phyloP scores from a whole-genome alignment of 257 asterid species.

The Gentiana straminea region DNA sequence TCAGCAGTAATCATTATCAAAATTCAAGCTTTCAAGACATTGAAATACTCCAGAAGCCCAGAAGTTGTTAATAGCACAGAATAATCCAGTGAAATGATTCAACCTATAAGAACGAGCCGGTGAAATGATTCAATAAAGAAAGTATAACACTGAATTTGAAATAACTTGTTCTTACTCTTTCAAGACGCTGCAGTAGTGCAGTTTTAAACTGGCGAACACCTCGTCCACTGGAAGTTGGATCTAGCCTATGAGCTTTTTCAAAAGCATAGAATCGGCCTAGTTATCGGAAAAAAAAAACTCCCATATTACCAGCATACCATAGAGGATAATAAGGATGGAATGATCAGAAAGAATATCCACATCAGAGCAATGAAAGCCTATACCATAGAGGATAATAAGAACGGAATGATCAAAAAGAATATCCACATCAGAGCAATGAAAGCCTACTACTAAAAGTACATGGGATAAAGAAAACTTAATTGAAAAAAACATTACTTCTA shows the following conservation, averaged over 20 bases:
- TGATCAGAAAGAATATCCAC: background rate
- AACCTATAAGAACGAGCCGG: background rate
- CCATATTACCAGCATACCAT: background rate
- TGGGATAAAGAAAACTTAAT: too few relatives aligned
- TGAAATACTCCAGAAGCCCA: too few relatives aligned
- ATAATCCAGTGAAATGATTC: too few relatives aligned
- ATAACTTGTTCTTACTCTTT: slow-evolving; percentile 46
- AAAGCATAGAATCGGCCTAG: slow-evolving; percentile 98
- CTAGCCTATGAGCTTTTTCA: slow-evolving; percentile 92
- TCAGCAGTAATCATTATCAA: too few relatives aligned
- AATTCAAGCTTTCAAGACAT: too few relatives aligned
- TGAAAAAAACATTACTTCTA: too few relatives aligned
- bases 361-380: too few relatives aligned
- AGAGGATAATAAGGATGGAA: background rate
- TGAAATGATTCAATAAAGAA: background rate
- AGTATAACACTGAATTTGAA: background rate
- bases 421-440: too few relatives aligned
- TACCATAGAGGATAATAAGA: background rate
- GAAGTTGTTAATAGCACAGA: too few relatives aligned
- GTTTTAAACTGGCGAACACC: slow-evolving; percentile 98
- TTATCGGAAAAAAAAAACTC: background rate
- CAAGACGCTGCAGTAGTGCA: slow-evolving; percentile 89
- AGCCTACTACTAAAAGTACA: too few relatives aligned
- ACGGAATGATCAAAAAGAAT: background rate
- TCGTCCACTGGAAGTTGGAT: slow-evolving; percentile 96